A percentile compares a stretch with the other conserved stretches of the same genome.
phyloP scores from a whole-genome alignment of 2,329 filamentous ascomycete genomes.

The Plenodomus biglobosus region DNA sequence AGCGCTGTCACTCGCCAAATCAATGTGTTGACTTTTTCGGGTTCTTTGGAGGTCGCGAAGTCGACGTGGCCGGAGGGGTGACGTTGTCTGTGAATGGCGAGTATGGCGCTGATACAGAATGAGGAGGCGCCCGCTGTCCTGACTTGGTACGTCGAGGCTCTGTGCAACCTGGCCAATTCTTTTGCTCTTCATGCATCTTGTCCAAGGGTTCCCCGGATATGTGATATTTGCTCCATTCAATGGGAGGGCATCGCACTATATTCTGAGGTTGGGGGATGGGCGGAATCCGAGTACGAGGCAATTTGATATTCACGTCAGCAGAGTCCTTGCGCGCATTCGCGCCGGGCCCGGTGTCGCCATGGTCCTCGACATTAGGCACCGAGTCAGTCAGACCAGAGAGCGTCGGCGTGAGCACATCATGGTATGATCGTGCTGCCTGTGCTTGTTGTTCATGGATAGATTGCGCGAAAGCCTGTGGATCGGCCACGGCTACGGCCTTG shows the following conservation, averaged over 20 bases:
- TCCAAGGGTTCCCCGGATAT: slow-evolving; percentile 84
- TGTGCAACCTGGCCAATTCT: slow-evolving; percentile 47
- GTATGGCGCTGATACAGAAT: slow-evolving; percentile 61
- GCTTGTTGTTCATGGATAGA: slow-evolving; percentile 65
- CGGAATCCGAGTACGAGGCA: slow-evolving; percentile 53
- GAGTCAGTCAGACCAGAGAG: slow-evolving; percentile 42
- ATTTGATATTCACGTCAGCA: slow-evolving; percentile 16
- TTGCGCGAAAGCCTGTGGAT: slow-evolving; percentile 71
- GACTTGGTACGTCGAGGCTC: slow-evolving; percentile 42
- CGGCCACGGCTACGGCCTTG: slow-evolving; percentile 68
- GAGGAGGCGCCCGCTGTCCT: slow-evolving; percentile 50
- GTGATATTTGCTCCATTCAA: slow-evolving; percentile 95
- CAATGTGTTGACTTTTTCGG: slow-evolving; percentile 38
- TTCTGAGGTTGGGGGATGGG: slow-evolving; percentile 76
- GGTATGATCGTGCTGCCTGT: slow-evolving; percentile 33
- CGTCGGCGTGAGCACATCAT: slow-evolving; percentile 42
- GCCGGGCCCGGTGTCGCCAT: slow-evolving; percentile 12
- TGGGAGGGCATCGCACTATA: slow-evolving; percentile 79
- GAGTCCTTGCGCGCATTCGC: slow-evolving; percentile 35
- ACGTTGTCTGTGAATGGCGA: slow-evolving; percentile 59
- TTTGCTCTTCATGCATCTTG: slow-evolving; percentile 79
- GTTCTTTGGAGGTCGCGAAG: slow-evolving; percentile 26
- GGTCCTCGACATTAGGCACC: slow-evolving; percentile 21
- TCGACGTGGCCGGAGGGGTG: slow-evolving; percentile 24
- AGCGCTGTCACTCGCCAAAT: slow-evolving; percentile 4